Percentiles rank a stretch among this genome's conserved stretches.
Evolutionary conservation across 805 yeast species (phyloP).

Genomic region (Citeromyces nyonsensis): DNA sequence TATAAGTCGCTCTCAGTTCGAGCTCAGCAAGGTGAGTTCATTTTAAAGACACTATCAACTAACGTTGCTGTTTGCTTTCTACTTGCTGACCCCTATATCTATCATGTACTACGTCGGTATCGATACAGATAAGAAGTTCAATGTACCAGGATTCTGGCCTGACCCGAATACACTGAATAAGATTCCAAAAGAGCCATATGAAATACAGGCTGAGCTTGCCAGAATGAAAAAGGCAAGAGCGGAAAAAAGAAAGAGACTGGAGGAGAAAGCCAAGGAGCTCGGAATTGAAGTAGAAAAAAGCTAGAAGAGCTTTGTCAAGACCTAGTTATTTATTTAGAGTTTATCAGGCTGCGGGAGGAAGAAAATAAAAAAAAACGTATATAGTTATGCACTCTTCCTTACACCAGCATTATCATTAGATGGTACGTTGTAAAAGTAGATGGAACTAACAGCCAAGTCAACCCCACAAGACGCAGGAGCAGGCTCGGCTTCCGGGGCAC

Average conservation of each 20-base stretch:
- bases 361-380: no score
- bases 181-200: constrained; percentile 86
- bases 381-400: neutral
- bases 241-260: constrained; percentile 60
- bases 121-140: constrained; percentile 77
- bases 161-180: constrained; percentile 85
- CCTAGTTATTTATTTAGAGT: no score
- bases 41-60: constrained; percentile 2
- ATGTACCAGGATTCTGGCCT: constrained; percentile 94
- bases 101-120: constrained; percentile 90
- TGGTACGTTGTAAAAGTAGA: neutral
- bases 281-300: constrained; percentile 46
- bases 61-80: constrained; percentile 51
- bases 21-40: constrained; percentile 27
- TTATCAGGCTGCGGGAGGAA: no score
- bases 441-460: constrained; percentile 1
- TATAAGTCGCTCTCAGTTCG: constrained; percentile 33
- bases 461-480: constrained; percentile 2
- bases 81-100: constrained; percentile 73
- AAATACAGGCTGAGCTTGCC: constrained; percentile 82
- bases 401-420: neutral
- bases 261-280: constrained; percentile 50
- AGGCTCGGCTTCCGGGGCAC: neutral
- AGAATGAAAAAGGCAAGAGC: constrained; percentile 65
- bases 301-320: no score